phyloP scores from a whole-genome alignment of 2,329 filamentous ascomycete species.

The Chrysosporium queenslandicum region DNA sequence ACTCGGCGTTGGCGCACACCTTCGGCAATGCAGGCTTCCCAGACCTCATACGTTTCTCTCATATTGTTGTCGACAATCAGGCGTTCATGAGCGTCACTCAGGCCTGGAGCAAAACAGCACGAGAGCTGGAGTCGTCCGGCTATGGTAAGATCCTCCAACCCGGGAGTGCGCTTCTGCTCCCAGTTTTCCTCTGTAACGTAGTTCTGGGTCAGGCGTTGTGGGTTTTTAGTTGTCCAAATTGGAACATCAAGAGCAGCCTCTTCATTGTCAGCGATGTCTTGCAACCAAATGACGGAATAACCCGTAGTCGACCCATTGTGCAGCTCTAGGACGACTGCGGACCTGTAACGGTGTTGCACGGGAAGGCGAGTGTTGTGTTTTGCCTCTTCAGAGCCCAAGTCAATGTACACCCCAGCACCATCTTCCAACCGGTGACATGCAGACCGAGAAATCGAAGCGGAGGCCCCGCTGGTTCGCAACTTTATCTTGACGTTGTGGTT shows the following conservation, averaged over 20 bases:
- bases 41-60: conserved; percentile 86
- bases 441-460: conserved; percentile 56
- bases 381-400: conserved; percentile 43
- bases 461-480: conserved; percentile 74
- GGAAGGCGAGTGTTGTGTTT: conserved; percentile 61
- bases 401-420: conserved; percentile 51
- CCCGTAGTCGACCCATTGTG: conserved; percentile 63
- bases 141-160: conserved; percentile 65
- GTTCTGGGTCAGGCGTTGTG: conserved; percentile 72
- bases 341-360: conserved; percentile 81
- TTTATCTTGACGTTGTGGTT: conserved; percentile 57
- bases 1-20: conserved; percentile 68
- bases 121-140: conserved; percentile 72
- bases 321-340: conserved; percentile 82
- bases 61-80: conserved; percentile 82
- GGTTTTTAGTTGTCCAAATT: conserved; percentile 73
- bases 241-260: conserved; percentile 72
- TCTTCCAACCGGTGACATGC: conserved; percentile 49
- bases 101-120: conserved; percentile 78
- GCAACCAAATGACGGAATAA: conserved; percentile 76
- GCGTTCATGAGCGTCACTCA: conserved; percentile 70
- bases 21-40: conserved; percentile 84
- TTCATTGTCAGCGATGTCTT: conserved; percentile 72
- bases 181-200: conserved; percentile 77
- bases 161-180: conserved; percentile 50